Conservation (phyloP, 139 green algal species). For the Nannochloris sp. region DNA sequence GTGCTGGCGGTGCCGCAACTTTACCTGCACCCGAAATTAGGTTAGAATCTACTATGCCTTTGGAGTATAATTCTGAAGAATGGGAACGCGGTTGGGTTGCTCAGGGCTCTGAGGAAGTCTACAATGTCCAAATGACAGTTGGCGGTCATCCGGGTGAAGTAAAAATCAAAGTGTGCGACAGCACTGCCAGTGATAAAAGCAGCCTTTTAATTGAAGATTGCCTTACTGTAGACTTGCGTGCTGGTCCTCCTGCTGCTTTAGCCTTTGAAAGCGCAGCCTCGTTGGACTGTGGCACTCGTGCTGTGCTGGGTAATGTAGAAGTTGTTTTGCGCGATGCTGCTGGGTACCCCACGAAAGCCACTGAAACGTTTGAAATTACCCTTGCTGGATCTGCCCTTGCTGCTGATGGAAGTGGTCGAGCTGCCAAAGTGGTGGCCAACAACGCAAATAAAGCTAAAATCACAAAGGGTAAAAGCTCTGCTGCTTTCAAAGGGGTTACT, state of each 20-base stretch:
- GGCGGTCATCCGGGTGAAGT: constrained; percentile 16
- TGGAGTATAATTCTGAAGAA: constrained; percentile 20
- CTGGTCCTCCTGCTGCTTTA: constrained; percentile 32
- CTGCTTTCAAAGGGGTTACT: constrained; percentile 44
- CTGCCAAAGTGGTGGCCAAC: constrained; percentile 32
- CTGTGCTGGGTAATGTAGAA: constrained; percentile 29
- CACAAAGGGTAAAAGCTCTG: constrained; percentile 31
- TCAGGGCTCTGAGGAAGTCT: constrained; percentile 31
- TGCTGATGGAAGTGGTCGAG: constrained; percentile 28
- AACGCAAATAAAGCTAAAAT: constrained; percentile 47
- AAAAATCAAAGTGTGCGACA: constrained; percentile 18
- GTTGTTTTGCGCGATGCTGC: constrained; percentile 34
- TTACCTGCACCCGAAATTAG: constrained; percentile 27
- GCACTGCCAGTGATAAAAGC: constrained; percentile 12
- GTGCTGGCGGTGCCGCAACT: not conserved
- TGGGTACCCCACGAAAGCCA: constrained; percentile 31
- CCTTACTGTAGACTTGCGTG: constrained; percentile 35
- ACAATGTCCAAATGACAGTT: constrained; percentile 28
- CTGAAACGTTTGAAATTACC: constrained; percentile 29
- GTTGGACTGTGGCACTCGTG: constrained; percentile 31
- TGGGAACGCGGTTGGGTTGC: constrained; percentile 33
- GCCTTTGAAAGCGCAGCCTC: constrained; percentile 31
- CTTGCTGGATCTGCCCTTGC: constrained; percentile 35
- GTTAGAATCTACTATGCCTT: constrained; percentile 13
- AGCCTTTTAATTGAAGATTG: constrained; percentile 33